Base-by-base conservation (phyloP, 805 yeast genomes). In the Starmerella cellae region DNA sequence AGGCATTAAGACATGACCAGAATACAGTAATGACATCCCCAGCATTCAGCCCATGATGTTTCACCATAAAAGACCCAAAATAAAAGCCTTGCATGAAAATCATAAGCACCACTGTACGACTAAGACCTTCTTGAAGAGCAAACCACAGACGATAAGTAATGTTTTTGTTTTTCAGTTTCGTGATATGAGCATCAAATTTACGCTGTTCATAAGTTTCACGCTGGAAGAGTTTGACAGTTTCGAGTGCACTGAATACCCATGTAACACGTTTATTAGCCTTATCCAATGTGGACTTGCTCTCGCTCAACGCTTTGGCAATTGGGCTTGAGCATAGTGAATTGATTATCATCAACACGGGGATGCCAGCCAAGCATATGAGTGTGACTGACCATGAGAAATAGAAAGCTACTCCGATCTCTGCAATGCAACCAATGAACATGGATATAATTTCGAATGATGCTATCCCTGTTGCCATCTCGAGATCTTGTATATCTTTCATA, bases 81-180 rank as follows among this genome's bases (percentile, higher is more conserved):
- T 94, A 85, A 53, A 91, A 82, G 0, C 88, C 93, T 60, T 83
- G 95, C 2, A 87, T 81, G 64, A 88, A 85, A 76, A 85, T 77
- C 55, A 76, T 57, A 30, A 83, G 63, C 0, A 79, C 69, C 3
- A 87, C 50, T 20, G 71, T 61, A 51, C 78, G 71, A 39, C 79
- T 59, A 0, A 71, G 34, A 0, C 81, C 78, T 19, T 70, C 58
- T 55, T 83, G 85, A 0, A 71, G 54, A 11, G 77, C 64, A 4
- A 74, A 61, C 14, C 66, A 69, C 8, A 44, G 31, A 21, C 73
- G 54, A n/a, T 73, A 65, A 33, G 68, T 54, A 35, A 64, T 64
- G 33, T 66, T 61, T 49, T 66, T 75, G 2, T 69, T 59, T 2
- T 47, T 38, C 19, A 66, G 67, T 35, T 70, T 59, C 1, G 39